Evolutionary conservation across 2,329 filamentous ascomycete genomes (phyloP).

Genomic region (Aureobasidium sp.): DNA sequence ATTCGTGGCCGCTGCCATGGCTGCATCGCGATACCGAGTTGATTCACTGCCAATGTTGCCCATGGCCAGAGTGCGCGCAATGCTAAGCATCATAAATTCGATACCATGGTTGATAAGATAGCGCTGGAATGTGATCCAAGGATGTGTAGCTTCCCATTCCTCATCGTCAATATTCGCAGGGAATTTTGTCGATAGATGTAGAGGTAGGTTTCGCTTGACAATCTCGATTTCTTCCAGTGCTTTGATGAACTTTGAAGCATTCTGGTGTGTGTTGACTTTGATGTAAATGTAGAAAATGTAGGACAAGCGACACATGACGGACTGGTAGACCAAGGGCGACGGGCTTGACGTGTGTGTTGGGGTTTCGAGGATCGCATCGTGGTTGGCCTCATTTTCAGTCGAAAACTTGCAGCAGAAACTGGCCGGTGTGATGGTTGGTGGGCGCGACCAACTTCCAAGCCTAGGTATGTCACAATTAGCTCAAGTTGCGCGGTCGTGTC

Average conservation of each 20-base stretch:
- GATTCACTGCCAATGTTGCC: conserved; percentile 5
- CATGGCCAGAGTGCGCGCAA: conserved; percentile 8
- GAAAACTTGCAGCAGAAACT: conserved; percentile 15
- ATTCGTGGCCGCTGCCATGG: neutral
- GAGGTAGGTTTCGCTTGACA: conserved; percentile 8
- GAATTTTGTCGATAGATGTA: conserved; percentile 12
- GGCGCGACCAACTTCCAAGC: conserved; percentile 13
- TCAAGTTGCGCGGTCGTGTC: too few relatives aligned
- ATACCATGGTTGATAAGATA: neutral
- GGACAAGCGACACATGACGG: conserved; percentile 10
- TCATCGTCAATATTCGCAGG: conserved; percentile 14
- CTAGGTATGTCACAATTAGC: neutral
- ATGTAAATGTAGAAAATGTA: conserved; percentile 18
- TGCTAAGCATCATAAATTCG: conserved; percentile 11
- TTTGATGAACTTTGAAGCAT: conserved; percentile 13
- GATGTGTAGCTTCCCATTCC: conserved; percentile 8
- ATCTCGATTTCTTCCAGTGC: conserved; percentile 14
- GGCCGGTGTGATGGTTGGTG: conserved; percentile 11
- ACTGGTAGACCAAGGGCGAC: conserved; percentile 10
- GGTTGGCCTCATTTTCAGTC: neutral
- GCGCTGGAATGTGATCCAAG: conserved; percentile 11
- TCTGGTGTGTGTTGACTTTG: conserved; percentile 14
- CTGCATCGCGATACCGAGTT: neutral
- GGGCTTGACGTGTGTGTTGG: neutral
- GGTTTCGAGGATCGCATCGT: neutral